Conservation (phyloP, 169 alveolate species). For the Plasmodium yoelii region DNA sequence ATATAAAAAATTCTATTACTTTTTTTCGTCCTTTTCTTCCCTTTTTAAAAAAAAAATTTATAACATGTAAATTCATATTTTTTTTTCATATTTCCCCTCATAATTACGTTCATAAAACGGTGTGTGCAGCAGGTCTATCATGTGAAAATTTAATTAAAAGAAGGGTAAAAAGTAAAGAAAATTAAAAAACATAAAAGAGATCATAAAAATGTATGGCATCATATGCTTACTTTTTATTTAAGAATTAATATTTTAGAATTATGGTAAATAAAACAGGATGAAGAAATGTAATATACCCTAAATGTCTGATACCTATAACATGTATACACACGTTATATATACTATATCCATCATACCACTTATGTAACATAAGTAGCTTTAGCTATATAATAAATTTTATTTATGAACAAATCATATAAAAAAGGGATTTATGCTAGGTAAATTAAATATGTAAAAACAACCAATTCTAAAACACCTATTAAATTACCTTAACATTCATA, state of each 20-base stretch:
- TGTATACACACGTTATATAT: not conserved
- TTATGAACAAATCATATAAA: slow-evolving; percentile 24
- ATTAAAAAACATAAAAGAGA: slow-evolving; percentile 8
- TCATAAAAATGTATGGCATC: slow-evolving; percentile 3
- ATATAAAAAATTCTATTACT: slow-evolving; percentile 1
- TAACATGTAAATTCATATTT: not conserved
- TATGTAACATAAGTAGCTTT: slow-evolving; percentile 12
- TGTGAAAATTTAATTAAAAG: slow-evolving; percentile 1
- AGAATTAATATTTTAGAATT: slow-evolving; percentile 46
- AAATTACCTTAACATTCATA: slow-evolving; percentile 48
- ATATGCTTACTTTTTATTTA: slow-evolving; percentile 15
- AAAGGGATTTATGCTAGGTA: slow-evolving; percentile 12
- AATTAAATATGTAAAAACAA: not conserved
- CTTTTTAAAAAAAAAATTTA: slow-evolving; percentile 1
- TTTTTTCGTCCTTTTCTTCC: no score
- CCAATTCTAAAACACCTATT: slow-evolving; percentile 22
- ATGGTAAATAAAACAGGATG: not conserved
- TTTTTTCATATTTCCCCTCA: not conserved
- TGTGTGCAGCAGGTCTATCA: slow-evolving; percentile 30
- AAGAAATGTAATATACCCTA: slow-evolving; percentile 1
- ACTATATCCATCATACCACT: not conserved
- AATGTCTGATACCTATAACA: not conserved
- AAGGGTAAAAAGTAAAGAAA: slow-evolving; percentile 1
- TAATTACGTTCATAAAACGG: not conserved
- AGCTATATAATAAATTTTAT: slow-evolving; percentile 7